Conservation (phyloP, 352 stramenopile genomes). For the Pythium myriotylum region DNA sequence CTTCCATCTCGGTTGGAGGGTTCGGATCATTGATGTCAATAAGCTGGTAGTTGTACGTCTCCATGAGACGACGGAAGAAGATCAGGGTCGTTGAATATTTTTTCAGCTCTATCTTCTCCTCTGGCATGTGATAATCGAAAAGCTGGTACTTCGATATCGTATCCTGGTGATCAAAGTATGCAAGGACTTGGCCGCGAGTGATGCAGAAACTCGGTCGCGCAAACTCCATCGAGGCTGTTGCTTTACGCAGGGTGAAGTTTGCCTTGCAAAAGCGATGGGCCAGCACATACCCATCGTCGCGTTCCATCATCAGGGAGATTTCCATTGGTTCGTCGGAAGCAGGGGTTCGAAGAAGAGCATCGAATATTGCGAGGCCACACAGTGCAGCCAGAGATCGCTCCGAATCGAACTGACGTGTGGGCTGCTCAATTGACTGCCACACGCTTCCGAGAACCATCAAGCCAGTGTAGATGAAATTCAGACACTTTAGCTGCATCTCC, state of each 20-base stretch:
- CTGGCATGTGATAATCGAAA: slow-evolving; percentile 89
- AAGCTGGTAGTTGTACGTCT: slow-evolving; percentile 82
- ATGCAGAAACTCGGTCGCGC: slow-evolving; percentile 75
- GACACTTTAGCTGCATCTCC: slow-evolving; percentile 79
- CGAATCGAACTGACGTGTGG: slow-evolving; percentile 85
- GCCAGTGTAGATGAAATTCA: slow-evolving; percentile 75
- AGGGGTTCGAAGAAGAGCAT: slow-evolving; percentile 80
- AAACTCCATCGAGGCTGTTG: slow-evolving; percentile 86
- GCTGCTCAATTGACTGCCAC: slow-evolving; percentile 90
- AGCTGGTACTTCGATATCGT: slow-evolving; percentile 58
- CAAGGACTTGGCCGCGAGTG: slow-evolving; percentile 69
- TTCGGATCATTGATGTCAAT: slow-evolving; percentile 80
- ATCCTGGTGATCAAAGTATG: slow-evolving; percentile 80
- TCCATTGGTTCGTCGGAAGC: slow-evolving; percentile 73
- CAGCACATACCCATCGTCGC: slow-evolving; percentile 80
- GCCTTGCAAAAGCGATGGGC: slow-evolving; percentile 86
- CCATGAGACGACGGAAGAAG: slow-evolving; percentile 87
- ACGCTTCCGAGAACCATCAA: slow-evolving; percentile 82
- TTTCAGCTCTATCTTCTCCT: slow-evolving; percentile 89
- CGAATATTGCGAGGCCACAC: slow-evolving; percentile 80
- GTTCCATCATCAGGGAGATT: slow-evolving; percentile 81
- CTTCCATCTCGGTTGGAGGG: slow-evolving; percentile 89
- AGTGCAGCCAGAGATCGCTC: slow-evolving; percentile 79
- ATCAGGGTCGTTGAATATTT: slow-evolving; percentile 89
- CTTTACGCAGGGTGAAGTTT: slow-evolving; percentile 77